A percentile compares a stretch with the other conserved stretches of the same genome.
Conservation (phyloP, 192 early-diverging fungal genomes). For the Rhizoclosmatium sp. region DNA sequence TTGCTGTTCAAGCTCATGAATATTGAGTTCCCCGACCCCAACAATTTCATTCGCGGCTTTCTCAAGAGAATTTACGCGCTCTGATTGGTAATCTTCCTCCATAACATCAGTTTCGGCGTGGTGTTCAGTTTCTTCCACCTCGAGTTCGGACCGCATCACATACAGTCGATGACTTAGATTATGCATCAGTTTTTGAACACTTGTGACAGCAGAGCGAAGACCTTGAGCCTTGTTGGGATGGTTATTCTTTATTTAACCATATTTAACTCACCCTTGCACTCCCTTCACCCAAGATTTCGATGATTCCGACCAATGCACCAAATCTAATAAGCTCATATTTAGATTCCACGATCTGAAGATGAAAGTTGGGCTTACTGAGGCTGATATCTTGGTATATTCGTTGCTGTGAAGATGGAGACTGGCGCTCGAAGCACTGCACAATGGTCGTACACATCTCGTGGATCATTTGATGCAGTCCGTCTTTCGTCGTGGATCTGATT, state of each 20-base stretch:
- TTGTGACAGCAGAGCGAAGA: conserved; percentile 51
- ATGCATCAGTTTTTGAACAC: conserved; percentile 39
- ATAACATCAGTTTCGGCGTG: neutral
- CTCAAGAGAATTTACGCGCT: neutral
- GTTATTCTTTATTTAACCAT: neutral
- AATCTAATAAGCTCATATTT: conserved; percentile 13
- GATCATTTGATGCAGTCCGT: too few relatives aligned
- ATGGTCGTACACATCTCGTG: too few relatives aligned
- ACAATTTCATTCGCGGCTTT: conserved; percentile 4
- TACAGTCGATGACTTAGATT: conserved; percentile 54
- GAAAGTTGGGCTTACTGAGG: conserved; percentile 5
- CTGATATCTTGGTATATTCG: conserved; percentile 32
- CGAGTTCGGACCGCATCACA: conserved; percentile 37
- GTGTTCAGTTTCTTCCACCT: neutral
- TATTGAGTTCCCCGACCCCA: neutral
- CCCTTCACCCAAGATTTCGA: conserved; percentile 44
- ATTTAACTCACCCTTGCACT: conserved; percentile 42
- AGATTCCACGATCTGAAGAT: neutral
- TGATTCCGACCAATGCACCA: conserved; percentile 39
- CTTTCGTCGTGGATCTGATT: too few relatives aligned
- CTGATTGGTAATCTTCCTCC: conserved; percentile 4
- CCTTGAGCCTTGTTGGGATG: conserved; percentile 46
- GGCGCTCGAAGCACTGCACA: conserved; percentile 36
- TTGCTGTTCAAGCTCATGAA: neutral
- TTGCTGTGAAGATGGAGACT: conserved; percentile 36